These are phyloP conservation scores for Syncephalastrum monosporum DNA, from an alignment of 371 early-diverging fungal species.

Conservation along the genomic window DNA sequence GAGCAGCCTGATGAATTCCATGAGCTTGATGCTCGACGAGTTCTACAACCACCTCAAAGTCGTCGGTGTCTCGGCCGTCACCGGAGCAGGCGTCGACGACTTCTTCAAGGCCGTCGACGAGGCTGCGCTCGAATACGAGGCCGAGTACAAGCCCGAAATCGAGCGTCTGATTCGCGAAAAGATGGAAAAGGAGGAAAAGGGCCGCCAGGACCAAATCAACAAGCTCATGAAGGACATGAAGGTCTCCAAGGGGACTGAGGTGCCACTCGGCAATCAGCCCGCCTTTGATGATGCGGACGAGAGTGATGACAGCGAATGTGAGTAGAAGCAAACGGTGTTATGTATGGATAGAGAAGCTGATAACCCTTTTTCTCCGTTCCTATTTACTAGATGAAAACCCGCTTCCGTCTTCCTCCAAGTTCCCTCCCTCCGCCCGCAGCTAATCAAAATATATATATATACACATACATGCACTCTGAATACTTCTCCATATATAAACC, in stretches of 20 bases:
- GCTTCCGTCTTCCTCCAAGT: conserved; percentile 37
- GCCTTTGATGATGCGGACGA: conserved; percentile 30
- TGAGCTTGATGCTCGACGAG: conserved; percentile 98
- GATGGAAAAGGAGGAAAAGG: conserved; percentile 47
- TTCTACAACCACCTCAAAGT: conserved; percentile 92
- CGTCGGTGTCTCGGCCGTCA: conserved; percentile 91
- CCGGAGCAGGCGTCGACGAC: conserved; percentile 93
- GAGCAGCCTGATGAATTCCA: conserved; percentile 90
- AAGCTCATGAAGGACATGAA: conserved; percentile 67
- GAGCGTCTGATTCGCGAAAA: conserved; percentile 68
- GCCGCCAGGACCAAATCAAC: conserved; percentile 50
- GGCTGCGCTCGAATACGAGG: conserved; percentile 82
- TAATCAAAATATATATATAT: too few species aligned
- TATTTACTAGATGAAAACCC: conserved; percentile 24
- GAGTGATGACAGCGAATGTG: conserved; percentile 37
- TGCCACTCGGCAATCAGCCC: conserved; percentile 27
- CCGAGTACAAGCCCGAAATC: conserved; percentile 81
- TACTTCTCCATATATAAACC: too few species aligned
- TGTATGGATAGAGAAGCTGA: neutral
- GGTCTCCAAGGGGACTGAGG: conserved; percentile 42
- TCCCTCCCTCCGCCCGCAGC: conserved; percentile 32
- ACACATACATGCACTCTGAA: too few species aligned
- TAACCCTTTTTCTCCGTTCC: neutral
- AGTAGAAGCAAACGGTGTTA: conserved; percentile 6
- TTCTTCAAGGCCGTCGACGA: conserved; percentile 87